A percentile compares a stretch with the other conserved stretches of the same genome.
phyloP scores from a whole-genome alignment of 2,329 filamentous ascomycete species.

The Fusarium xylarioides region DNA sequence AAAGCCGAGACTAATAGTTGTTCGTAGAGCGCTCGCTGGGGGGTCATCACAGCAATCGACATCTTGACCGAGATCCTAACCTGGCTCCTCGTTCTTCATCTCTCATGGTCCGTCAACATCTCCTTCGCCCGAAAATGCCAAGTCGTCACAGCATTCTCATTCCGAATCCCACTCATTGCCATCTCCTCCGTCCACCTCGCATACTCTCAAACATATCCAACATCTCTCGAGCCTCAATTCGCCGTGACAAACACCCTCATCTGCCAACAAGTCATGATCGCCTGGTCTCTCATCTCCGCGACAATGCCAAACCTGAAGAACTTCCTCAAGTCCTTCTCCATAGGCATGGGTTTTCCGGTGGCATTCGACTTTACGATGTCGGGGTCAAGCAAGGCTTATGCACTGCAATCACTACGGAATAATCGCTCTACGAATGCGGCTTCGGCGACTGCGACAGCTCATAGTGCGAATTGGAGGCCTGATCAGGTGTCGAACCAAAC shows the following conservation, averaged over 20 bases:
- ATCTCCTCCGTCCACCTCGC: constrained; percentile 24
- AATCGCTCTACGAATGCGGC: constrained; percentile 10
- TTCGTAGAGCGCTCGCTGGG: constrained; percentile 22
- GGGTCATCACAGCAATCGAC: constrained; percentile 18
- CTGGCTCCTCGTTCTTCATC: constrained; percentile 17
- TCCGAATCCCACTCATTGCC: constrained; percentile 35
- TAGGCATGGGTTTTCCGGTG: constrained; percentile 35
- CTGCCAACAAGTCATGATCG: constrained; percentile 28
- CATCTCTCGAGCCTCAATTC: constrained; percentile 28
- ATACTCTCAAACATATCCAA: constrained; percentile 1
- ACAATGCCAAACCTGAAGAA: constrained; percentile 35
- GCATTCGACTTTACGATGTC: constrained; percentile 16
- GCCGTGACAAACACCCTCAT: constrained; percentile 22
- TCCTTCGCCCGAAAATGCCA: constrained; percentile 26
- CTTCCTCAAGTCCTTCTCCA: constrained; percentile 34
- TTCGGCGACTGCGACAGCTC: not conserved
- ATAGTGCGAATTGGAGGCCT: constrained; percentile 26
- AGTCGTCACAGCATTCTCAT: constrained; percentile 30
- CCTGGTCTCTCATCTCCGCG: constrained; percentile 33
- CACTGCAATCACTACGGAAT: constrained; percentile 24
- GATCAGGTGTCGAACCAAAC: constrained; percentile 15
- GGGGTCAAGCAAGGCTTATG: constrained; percentile 6
- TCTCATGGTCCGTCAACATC: constrained; percentile 29
- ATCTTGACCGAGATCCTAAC: constrained; percentile 19
- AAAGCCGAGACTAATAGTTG: not conserved